A percentile compares a stretch with the other conserved stretches of the same genome.
phyloP scores from a whole-genome alignment of 768 basidiomycete species.

The Russula earlei region DNA sequence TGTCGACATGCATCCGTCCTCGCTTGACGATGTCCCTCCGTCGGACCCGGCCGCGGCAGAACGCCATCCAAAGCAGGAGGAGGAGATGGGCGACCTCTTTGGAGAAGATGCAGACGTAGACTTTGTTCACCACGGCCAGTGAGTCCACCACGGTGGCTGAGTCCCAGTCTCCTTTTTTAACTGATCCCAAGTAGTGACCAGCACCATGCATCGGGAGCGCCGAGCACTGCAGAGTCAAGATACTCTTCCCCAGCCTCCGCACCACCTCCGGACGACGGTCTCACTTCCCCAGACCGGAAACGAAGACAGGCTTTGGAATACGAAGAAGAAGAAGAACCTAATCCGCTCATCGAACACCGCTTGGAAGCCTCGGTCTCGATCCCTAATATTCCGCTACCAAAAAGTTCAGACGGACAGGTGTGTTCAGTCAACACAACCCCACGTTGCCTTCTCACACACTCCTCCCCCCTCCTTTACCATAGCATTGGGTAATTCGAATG shows the following conservation, averaged over 20 bases:
- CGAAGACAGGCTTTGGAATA: constrained; percentile 69
- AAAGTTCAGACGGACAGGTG: constrained; percentile 75
- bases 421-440: constrained; percentile 23
- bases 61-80: constrained; percentile 16
- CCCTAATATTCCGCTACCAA: constrained; percentile 80
- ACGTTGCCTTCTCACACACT: background rate
- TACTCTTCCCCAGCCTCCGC: constrained; percentile 27
- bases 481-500: constrained; percentile 90
- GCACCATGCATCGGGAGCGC: constrained; percentile 6
- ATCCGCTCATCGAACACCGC: constrained; percentile 43
- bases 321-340: constrained; percentile 62
- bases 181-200: constrained; percentile 2
- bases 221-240: constrained; percentile 21
- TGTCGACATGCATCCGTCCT: constrained; percentile 11
- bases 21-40: background rate
- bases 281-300: constrained; percentile 50
- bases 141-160: constrained; percentile 12
- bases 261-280: constrained; percentile 41
- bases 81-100: constrained; percentile 68
- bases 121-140: constrained; percentile 45
- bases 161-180: background rate
- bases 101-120: constrained; percentile 55
- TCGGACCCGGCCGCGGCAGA: constrained; percentile 12
- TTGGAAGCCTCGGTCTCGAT: constrained; percentile 65
- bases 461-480: constrained; percentile 6